phyloP scores from a whole-genome alignment of 495 filamentous ascomycete species.

The Platismatia glauca region DNA sequence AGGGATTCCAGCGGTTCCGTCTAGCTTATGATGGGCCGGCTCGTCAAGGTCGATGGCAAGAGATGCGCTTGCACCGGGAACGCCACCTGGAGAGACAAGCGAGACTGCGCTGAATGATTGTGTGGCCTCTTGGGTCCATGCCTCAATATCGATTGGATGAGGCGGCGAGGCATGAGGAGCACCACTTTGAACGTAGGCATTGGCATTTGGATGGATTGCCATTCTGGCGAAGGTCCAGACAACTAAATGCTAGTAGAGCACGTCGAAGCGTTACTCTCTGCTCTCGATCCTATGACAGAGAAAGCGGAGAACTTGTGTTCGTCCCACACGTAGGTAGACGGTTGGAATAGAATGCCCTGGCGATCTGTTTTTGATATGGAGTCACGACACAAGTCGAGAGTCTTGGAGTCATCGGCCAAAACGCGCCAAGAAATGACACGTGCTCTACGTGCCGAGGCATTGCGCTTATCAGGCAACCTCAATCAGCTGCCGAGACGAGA shows the following conservation, averaged over 20 bases:
- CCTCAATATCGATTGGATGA: slow-evolving; percentile 40
- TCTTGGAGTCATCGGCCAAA: background rate
- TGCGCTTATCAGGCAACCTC: too few relatives aligned
- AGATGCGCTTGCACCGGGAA: slow-evolving; percentile 35
- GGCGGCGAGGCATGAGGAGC: slow-evolving; percentile 3
- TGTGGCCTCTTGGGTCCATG: slow-evolving; percentile 45
- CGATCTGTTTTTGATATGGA: background rate
- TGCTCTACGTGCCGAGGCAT: too few relatives aligned
- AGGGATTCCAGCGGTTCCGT: background rate
- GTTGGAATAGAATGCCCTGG: background rate
- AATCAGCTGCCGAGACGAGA: too few relatives aligned
- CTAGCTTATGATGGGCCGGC: slow-evolving; percentile 4
- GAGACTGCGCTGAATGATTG: slow-evolving; percentile 37
- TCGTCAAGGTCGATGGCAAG: slow-evolving; percentile 47
- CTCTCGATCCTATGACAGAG: background rate
- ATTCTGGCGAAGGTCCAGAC: slow-evolving; percentile 7
- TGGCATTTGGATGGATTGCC: slow-evolving; percentile 20
- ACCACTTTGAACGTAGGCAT: slow-evolving; percentile 3
- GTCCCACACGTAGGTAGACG: background rate
- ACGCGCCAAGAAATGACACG: background rate
- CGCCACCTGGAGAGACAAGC: slow-evolving; percentile 26
- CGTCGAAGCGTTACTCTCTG: background rate
- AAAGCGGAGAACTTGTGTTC: background rate
- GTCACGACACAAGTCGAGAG: slow-evolving; percentile 7
- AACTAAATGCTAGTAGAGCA: background rate